Evolutionary conservation across 139 green algal genomes (phyloP).

Genomic region (Tetradesmus obliquus): DNA sequence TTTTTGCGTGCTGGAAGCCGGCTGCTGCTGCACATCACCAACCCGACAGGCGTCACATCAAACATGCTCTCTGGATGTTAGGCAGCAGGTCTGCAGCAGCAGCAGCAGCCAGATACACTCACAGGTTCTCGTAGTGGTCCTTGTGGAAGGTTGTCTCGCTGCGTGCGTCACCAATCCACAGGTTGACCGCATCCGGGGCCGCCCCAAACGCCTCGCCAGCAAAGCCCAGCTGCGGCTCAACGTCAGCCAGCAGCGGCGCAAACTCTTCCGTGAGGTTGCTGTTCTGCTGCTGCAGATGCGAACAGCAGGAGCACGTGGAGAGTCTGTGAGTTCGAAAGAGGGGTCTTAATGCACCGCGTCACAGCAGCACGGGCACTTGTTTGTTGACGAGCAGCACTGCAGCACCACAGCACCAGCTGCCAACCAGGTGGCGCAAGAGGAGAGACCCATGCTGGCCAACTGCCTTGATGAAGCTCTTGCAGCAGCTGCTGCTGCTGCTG

Average conservation of each 20-base stretch:
- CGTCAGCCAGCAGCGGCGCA: slow-evolving; percentile 59
- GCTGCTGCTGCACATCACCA: too few relatives aligned
- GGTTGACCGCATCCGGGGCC: slow-evolving; percentile 59
- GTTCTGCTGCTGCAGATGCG: slow-evolving; percentile 78
- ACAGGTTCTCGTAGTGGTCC: slow-evolving; percentile 10
- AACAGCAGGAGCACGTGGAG: background rate
- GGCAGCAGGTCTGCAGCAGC: background rate
- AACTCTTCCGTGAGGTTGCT: slow-evolving; percentile 75
- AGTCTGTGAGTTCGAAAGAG: too few relatives aligned
- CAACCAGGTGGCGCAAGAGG: too few relatives aligned
- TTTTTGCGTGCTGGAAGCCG: too few relatives aligned
- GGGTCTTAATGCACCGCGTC: too few relatives aligned
- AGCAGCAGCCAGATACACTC: background rate
- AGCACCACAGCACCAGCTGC: too few relatives aligned
- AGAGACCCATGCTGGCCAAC: too few relatives aligned
- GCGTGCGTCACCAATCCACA: slow-evolving; percentile 81
- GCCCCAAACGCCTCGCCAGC: slow-evolving; percentile 57
- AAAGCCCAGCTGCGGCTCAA: slow-evolving; percentile 57
- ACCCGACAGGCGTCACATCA: too few relatives aligned
- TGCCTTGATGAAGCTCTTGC: too few relatives aligned
- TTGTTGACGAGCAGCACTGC: too few relatives aligned
- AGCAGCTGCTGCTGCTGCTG: background rate
- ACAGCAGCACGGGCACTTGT: too few relatives aligned
- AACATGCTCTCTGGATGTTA: too few relatives aligned
- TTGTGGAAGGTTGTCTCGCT: slow-evolving; percentile 90